Percentiles rank a stretch among this genome's conserved stretches.
These are phyloP conservation scores for Sporormia fimetaria DNA, from an alignment of 495 filamentous ascomycete genomes.

Conservation along the genomic window DNA sequence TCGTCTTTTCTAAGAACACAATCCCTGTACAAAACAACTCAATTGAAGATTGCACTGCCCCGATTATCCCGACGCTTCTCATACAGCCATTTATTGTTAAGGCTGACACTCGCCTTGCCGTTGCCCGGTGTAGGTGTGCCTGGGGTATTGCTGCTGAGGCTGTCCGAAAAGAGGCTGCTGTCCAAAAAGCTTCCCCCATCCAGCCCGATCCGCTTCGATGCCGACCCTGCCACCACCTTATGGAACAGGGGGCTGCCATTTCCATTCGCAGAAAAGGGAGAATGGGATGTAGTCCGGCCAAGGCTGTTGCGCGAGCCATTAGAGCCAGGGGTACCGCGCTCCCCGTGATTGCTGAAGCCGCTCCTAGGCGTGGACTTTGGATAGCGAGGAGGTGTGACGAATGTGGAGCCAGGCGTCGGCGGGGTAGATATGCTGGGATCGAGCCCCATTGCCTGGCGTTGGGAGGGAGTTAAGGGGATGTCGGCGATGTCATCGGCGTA, in stretches of 20 bases:
- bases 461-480: conserved; percentile 81
- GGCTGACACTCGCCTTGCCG: conserved; percentile 55
- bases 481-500: conserved; percentile 66
- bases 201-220: conserved; percentile 47
- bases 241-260: conserved; percentile 55
- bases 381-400: conserved; percentile 81
- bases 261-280: conserved; percentile 38
- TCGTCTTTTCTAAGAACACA: neutral
- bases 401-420: conserved; percentile 43
- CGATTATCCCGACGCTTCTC: conserved; percentile 52
- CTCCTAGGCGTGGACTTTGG: conserved; percentile 51
- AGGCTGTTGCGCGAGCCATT: conserved; percentile 30
- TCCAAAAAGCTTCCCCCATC: conserved; percentile 46
- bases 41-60: conserved; percentile 31
- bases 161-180: conserved; percentile 40
- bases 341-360: conserved; percentile 30
- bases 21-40: neutral
- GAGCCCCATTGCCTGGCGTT: conserved; percentile 75
- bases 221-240: conserved; percentile 46
- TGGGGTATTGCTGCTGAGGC: conserved; percentile 34
- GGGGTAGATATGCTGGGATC: conserved; percentile 63
- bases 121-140: conserved; percentile 53
- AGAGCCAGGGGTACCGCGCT: conserved; percentile 39
- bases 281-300: conserved; percentile 7
- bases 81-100: conserved; percentile 91